phyloP scores from a whole-genome alignment of 2,329 filamentous ascomycete species.

The Microdochium trichocladiopsis region DNA sequence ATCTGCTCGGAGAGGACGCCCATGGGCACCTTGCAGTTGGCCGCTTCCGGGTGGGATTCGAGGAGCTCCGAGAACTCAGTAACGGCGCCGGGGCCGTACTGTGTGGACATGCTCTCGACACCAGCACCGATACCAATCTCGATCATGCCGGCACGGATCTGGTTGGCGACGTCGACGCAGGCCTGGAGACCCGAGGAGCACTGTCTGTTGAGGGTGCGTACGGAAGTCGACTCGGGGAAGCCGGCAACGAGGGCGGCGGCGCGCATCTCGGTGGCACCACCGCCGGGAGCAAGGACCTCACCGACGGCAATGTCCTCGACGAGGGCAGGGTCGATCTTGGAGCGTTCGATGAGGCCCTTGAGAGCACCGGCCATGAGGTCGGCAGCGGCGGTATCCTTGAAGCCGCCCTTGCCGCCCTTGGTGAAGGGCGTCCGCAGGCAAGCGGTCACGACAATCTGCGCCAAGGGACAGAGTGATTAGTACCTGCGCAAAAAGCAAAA shows the following conservation, averaged over 20 bases:
- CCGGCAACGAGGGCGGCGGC: conserved; percentile 86
- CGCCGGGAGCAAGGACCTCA: conserved; percentile 83
- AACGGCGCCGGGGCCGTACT: conserved; percentile 82
- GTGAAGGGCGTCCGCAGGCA: conserved; percentile 88
- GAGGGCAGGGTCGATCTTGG: conserved; percentile 77
- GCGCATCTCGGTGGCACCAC: conserved; percentile 94
- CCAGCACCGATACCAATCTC: conserved; percentile 90
- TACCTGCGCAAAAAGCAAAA: background rate
- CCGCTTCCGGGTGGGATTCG: conserved; percentile 71
- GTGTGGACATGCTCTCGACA: conserved; percentile 90
- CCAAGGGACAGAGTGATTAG: conserved; percentile 13
- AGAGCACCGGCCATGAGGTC: conserved; percentile 83
- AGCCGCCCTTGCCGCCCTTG: conserved; percentile 84
- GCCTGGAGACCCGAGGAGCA: conserved; percentile 92
- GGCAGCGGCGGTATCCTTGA: conserved; percentile 88
- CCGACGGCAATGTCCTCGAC: conserved; percentile 94
- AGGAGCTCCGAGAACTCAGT: conserved; percentile 88
- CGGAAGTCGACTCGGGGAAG: conserved; percentile 78
- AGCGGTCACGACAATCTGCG: conserved; percentile 81
- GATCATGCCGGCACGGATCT: conserved; percentile 87
- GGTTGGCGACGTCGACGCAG: conserved; percentile 89
- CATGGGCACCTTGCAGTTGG: conserved; percentile 98
- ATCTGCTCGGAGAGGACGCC: conserved; percentile 89
- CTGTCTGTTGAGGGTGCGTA: conserved; percentile 86
- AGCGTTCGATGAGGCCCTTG: conserved; percentile 74